Base-by-base conservation (phyloP, 2,329 filamentous ascomycete species). In the Penicillium sp. region DNA sequence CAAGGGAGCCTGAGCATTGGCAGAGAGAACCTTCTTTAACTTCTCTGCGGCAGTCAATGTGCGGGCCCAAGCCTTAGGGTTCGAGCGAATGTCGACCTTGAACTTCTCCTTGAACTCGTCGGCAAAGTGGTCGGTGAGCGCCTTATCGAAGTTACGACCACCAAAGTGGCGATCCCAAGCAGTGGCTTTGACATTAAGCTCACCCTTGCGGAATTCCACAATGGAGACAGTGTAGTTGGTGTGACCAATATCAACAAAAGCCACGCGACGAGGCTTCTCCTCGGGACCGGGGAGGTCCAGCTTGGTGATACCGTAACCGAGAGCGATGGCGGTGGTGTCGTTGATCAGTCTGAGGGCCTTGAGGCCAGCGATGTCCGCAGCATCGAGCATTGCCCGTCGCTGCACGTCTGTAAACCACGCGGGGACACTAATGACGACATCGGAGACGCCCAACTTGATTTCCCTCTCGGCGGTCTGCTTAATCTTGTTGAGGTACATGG, bases 261-360 rank as follows among this genome's bases (percentile, higher is more conserved):
- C 87, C 55, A 97, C 91, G 56, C 93, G 86, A 70, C 89, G 87
- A 60, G 94, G 92, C 81, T 91, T 91, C 85, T 97, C 92, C 68
- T 97, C 94, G 43, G 88, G 82, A 26, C 80, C 79, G 57, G 92
- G 94, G 33, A 99, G 86, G 74, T 99, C 94, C 60, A 92, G 83
- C 83, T 99, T 97, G 68, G 94, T 97, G 80, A 99, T 97, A 73
- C 94, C 94, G 75, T 91, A 99, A 63, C 94, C 94, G 47, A 99
- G 86, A 61, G 94, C 94, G 62, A 92, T 91, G 59, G 94, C 94
- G 52, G 94, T 97, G 65, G 91, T 97, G 79, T 97, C 94, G 79
- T 99, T 99, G 82, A 99, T 95, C 62, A 99, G 82, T 60, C 94
- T 87, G 63, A 99, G 87, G 40, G 92, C 82, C 79, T 96, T 97